Conservation (phyloP, 2,329 filamentous ascomycete genomes). For the Thielaviopsis populi region DNA sequence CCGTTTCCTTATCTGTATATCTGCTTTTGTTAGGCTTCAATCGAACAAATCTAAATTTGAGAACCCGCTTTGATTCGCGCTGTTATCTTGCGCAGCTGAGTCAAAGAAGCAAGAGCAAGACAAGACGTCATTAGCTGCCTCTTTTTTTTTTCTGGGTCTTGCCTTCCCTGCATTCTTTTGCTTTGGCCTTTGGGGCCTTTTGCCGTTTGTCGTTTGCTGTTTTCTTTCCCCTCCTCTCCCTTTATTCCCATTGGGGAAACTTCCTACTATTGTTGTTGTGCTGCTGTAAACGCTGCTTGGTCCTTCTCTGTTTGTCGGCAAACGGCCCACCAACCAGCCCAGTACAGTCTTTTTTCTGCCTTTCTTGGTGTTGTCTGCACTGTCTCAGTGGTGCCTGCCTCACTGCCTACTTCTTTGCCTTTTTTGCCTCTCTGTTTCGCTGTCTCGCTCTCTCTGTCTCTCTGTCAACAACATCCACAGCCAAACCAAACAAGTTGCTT, state of each 20-base stretch:
- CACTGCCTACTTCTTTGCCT: not conserved
- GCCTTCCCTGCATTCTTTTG: not conserved
- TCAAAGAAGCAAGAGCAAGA: not conserved
- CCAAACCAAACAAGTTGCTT: not conserved
- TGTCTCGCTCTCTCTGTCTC: not conserved
- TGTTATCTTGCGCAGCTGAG: not conserved
- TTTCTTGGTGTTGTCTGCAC: not conserved
- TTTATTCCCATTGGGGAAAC: not conserved
- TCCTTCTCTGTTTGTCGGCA: not conserved
- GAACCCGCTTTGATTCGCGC: conserved; percentile 1
- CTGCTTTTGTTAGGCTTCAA: not conserved
- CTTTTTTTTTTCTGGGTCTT: conserved; percentile 4
- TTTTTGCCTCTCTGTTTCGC: not conserved
- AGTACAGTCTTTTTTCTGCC: conserved; percentile 1
- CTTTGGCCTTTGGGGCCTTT: not conserved
- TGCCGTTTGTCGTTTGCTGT: not conserved
- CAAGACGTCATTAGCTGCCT: conserved; percentile 3
- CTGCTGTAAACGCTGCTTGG: not conserved
- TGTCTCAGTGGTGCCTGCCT: not conserved
- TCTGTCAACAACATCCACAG: not conserved
- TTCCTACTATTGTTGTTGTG: not conserved
- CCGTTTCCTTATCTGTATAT: not conserved
- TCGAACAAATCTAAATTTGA: not conserved
- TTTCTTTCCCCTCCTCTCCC: not conserved
- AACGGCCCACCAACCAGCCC: not conserved